Percentiles rank a stretch among this genome's conserved stretches.
Evolutionary conservation across 257 asterid genomes (phyloP).

Genomic region (Lycium barbarum): DNA sequence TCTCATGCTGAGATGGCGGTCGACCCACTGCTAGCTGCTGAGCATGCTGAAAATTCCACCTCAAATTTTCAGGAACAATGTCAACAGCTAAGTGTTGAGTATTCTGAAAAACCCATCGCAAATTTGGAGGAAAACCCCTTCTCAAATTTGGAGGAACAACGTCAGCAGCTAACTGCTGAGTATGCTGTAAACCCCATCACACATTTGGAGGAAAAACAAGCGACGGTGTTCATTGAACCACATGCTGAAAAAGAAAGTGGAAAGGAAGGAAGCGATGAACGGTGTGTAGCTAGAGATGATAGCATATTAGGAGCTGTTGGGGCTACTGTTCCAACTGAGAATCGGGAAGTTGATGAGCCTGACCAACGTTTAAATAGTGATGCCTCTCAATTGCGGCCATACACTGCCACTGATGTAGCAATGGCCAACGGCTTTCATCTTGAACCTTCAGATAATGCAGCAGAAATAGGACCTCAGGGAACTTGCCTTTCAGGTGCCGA

Average conservation of each 20-base stretch:
- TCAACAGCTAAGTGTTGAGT: conserved; percentile 40
- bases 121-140: not conserved
- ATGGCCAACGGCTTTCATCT: conserved; percentile 36
- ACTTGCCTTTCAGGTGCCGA: conserved; percentile 35
- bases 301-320: conserved; percentile 39
- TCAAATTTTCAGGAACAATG: conserved; percentile 34
- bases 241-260: conserved; percentile 35
- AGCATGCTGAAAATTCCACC: conserved; percentile 42
- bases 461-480: conserved; percentile 43
- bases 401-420: conserved; percentile 35
- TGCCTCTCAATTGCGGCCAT: conserved; percentile 32
- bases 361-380: conserved; percentile 32
- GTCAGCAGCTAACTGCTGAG: conserved; percentile 42
- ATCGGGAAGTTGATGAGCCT: conserved; percentile 42
- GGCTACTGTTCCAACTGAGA: conserved; percentile 41
- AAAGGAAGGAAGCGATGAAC: conserved; percentile 38
- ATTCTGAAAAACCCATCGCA: conserved; percentile 41
- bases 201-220: conserved; percentile 32
- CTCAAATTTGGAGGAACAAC: conserved; percentile 34
- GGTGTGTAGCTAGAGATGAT: conserved; percentile 41
- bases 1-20: conserved; percentile 42
- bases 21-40: conserved; percentile 44
- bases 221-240: conserved; percentile 36
- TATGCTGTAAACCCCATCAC: conserved; percentile 44
- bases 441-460: conserved; percentile 42